Percentiles rank a stretch among this genome's conserved stretches.
phyloP scores from a whole-genome alignment of 2,329 filamentous ascomycete species.

The Triangularia verruculosa region DNA sequence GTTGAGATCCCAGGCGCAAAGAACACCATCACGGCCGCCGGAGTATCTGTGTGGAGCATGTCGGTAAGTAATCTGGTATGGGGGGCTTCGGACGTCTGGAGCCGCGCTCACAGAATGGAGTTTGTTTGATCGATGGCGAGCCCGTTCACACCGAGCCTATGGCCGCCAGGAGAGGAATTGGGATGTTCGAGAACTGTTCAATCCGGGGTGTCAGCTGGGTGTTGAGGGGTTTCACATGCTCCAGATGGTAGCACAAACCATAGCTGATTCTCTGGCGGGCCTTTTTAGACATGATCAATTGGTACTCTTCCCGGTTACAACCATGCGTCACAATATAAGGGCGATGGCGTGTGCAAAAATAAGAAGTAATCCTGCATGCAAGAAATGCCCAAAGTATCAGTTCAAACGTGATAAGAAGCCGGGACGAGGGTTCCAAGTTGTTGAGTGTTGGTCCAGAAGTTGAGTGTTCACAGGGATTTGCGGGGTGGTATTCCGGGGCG shows the following conservation, averaged over 20 bases:
- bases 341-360: background rate
- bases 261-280: slow-evolving; percentile 10
- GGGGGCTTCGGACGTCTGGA: slow-evolving; percentile 16
- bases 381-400: background rate
- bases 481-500: background rate
- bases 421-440: too few relatives aligned
- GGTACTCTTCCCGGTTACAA: background rate
- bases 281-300: slow-evolving; percentile 1
- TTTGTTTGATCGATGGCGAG: slow-evolving; percentile 7
- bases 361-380: background rate
- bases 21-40: slow-evolving; percentile 88
- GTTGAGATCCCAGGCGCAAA: slow-evolving; percentile 92
- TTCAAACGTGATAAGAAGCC: too few relatives aligned
- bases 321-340: background rate
- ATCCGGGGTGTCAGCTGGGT: background rate
- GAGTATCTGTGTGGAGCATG: slow-evolving; percentile 68
- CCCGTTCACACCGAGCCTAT: slow-evolving; percentile 4
- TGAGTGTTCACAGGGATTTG: background rate
- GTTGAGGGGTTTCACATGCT: background rate
- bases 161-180: slow-evolving; percentile 3
- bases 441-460: too few relatives aligned
- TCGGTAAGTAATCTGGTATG: slow-evolving; percentile 22
- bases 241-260: slow-evolving; percentile 2
- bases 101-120: slow-evolving; percentile 8
- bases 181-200: slow-evolving; percentile 7